Evolutionary conservation across 805 yeast species (phyloP).

Genomic region (Wickerhamiella spandovensis): DNA sequence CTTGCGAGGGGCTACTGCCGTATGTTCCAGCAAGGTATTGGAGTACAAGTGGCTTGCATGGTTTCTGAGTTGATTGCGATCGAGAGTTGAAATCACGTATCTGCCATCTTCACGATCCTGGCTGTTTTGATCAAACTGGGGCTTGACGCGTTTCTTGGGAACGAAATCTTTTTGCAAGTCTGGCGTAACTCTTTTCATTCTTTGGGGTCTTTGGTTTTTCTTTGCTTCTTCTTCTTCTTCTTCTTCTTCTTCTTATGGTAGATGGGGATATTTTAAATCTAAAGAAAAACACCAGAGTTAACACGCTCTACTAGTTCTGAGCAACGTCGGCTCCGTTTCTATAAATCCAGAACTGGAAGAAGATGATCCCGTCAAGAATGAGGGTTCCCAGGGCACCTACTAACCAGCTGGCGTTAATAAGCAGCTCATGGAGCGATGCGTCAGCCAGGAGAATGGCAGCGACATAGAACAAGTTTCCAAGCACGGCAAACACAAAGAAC

Average conservation of each 20-base stretch:
- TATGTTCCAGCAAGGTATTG: not conserved
- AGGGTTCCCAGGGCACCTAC: conserved; percentile 86
- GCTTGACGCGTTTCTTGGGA: not conserved
- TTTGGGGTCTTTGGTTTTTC: too few species aligned
- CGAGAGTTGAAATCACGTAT: conserved; percentile 1
- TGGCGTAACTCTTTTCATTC: too few species aligned
- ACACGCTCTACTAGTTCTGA: not conserved
- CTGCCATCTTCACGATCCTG: conserved; percentile 1
- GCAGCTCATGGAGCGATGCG: conserved; percentile 50
- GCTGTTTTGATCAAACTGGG: not conserved
- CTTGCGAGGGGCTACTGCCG: not conserved
- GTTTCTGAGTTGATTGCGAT: not conserved
- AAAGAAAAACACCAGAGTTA: not conserved
- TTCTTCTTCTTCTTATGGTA: conserved; percentile 8
- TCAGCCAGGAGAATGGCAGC: conserved; percentile 63
- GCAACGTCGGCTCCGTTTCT: conserved; percentile 1
- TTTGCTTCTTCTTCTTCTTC: too few species aligned
- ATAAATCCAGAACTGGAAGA: conserved; percentile 74
- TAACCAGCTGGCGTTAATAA: conserved; percentile 84
- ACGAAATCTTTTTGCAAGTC: too few species aligned
- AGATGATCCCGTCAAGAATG: conserved; percentile 67
- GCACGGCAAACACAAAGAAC: conserved; percentile 87
- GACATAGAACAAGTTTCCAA: conserved; percentile 87
- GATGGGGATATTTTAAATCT: conserved; percentile 13
- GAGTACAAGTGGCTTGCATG: not conserved